phyloP scores from a whole-genome alignment of 768 basidiomycete genomes.

The Lentinus tigrinus region DNA sequence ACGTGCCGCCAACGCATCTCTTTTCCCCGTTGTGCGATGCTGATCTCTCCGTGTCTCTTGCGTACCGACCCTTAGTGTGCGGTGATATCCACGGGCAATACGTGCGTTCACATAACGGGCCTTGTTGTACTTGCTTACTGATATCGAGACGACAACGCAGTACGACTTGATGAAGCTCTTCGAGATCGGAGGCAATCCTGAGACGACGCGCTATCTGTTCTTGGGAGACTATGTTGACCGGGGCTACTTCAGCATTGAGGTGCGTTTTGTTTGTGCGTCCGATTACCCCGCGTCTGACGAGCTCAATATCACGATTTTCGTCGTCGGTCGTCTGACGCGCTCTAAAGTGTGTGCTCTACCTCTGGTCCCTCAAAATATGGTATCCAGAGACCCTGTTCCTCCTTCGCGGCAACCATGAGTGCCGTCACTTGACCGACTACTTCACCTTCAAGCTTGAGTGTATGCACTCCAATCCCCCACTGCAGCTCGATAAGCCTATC shows the following conservation, averaged over 20 bases:
- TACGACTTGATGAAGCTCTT: constrained; percentile 81
- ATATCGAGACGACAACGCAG: constrained; percentile 32
- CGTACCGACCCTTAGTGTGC: constrained; percentile 43
- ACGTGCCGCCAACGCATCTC: constrained; percentile 27
- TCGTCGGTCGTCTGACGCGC: constrained; percentile 1
- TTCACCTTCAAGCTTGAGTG: constrained; percentile 99
- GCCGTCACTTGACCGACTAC: constrained; percentile 96
- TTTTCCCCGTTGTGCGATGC: constrained; percentile 5
- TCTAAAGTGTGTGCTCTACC: constrained; percentile 88
- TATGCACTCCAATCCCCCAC: constrained; percentile 37
- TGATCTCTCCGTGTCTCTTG: neutral
- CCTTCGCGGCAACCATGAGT: constrained; percentile 97
- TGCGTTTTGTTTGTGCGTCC: constrained; percentile 23
- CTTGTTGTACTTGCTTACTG: neutral
- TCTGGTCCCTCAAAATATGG: constrained; percentile 99
- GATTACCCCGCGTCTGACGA: too few species aligned
- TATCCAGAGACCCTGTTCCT: constrained; percentile 97
- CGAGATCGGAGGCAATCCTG: constrained; percentile 74
- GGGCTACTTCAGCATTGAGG: constrained; percentile 77
- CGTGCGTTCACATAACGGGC: constrained; percentile 49
- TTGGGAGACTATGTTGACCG: constrained; percentile 75
- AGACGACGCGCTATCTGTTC: constrained; percentile 72
- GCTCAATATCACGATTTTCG: neutral
- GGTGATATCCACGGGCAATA: constrained; percentile 99
- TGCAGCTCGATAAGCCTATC: neutral